phyloP scores from a whole-genome alignment of 148 eudicot genomes.

The Arbutus unedo region DNA sequence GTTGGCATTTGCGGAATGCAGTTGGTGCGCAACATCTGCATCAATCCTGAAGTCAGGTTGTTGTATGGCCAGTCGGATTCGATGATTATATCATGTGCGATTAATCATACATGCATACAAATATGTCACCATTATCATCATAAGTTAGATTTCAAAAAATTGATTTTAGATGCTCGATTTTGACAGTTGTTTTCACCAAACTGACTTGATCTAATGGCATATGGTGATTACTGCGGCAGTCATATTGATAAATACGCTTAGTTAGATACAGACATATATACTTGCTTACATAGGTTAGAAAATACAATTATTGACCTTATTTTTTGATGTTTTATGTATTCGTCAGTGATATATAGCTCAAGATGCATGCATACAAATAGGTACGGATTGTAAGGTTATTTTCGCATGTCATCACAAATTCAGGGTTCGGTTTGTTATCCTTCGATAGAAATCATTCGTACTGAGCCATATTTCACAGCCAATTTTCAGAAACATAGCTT shows the following conservation, averaged over 20 bases:
- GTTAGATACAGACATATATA: not conserved
- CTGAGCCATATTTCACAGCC: not conserved
- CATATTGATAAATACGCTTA: not conserved
- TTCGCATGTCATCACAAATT: too few species aligned
- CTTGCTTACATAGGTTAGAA: not conserved
- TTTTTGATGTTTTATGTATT: not conserved
- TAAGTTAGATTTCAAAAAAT: not conserved
- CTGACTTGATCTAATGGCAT: not conserved
- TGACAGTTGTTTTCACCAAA: not conserved
- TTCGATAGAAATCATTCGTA: not conserved
- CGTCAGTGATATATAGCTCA: not conserved
- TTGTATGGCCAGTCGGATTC: not conserved
- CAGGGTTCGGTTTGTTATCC: not conserved
- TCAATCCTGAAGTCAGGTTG: constrained; percentile 88
- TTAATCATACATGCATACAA: not conserved
- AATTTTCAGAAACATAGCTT: not conserved
- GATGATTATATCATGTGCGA: not conserved
- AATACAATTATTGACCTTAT: not conserved
- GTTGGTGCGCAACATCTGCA: constrained; percentile 61
- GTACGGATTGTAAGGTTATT: too few species aligned
- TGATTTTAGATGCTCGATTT: not conserved
- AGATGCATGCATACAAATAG: too few species aligned
- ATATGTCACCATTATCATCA: not conserved
- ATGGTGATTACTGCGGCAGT: not conserved
- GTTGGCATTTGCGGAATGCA: constrained; percentile 77